These are phyloP conservation scores for Endotrypanum monterogeii DNA, from an alignment of 208 protist species.

Conservation along the genomic window DNA sequence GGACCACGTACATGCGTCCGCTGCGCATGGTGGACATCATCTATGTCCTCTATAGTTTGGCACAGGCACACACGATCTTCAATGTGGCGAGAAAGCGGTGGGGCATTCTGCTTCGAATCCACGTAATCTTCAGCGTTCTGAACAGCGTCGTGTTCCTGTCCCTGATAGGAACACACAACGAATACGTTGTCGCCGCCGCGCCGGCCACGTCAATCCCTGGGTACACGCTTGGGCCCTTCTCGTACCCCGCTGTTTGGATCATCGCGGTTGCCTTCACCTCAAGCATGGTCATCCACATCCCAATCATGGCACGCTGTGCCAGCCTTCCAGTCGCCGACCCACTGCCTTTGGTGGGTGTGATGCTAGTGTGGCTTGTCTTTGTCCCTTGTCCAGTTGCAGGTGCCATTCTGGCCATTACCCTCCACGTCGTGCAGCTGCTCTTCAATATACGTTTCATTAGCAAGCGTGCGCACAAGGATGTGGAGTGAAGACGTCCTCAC, in stretches of 20 bases:
- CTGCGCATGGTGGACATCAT: conserved; percentile 57
- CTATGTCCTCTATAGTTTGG: conserved; percentile 65
- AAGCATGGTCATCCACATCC: conserved; percentile 81
- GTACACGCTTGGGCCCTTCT: conserved; percentile 69
- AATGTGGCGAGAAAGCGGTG: conserved; percentile 43
- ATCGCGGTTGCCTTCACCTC: conserved; percentile 72
- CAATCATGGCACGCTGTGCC: conserved; percentile 79
- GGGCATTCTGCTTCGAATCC: conserved; percentile 68
- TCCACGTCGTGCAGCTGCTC: conserved; percentile 74
- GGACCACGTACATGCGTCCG: conserved; percentile 20
- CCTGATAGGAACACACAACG: conserved; percentile 53
- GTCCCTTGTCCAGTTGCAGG: conserved; percentile 47
- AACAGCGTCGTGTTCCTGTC: conserved; percentile 59
- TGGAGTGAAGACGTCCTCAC: not conserved
- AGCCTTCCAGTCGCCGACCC: conserved; percentile 34
- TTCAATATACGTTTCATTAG: conserved; percentile 56
- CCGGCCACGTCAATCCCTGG: conserved; percentile 31
- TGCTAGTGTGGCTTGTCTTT: conserved; percentile 75
- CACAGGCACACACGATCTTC: conserved; percentile 62
- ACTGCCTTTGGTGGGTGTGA: conserved; percentile 56
- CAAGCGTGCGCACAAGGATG: not conserved
- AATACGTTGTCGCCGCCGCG: conserved; percentile 31
- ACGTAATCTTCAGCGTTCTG: conserved; percentile 54
- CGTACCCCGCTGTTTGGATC: conserved; percentile 84
- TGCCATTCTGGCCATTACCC: conserved; percentile 38